Conservation (phyloP, 2,329 filamentous ascomycete genomes). For the Phoma herbarum region DNA sequence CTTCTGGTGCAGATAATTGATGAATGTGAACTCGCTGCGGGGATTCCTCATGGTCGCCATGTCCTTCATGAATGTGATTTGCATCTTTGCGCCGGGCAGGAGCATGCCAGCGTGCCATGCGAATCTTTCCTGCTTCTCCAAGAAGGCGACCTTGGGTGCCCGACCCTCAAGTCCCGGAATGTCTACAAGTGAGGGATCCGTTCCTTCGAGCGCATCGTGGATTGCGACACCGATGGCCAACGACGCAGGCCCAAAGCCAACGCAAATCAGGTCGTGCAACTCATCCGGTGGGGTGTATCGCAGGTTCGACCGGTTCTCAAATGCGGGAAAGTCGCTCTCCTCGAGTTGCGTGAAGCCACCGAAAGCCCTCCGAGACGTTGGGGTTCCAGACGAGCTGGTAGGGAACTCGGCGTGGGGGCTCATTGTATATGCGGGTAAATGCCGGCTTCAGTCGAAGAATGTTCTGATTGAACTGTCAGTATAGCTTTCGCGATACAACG, state of each 20-base stretch:
- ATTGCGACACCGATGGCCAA: constrained; percentile 89
- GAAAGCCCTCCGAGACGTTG: constrained; percentile 42
- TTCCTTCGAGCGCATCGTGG: constrained; percentile 70
- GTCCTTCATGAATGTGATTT: constrained; percentile 97
- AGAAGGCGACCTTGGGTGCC: constrained; percentile 78
- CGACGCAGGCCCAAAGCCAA: constrained; percentile 92
- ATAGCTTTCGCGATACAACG: neutral
- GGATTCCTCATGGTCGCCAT: constrained; percentile 89
- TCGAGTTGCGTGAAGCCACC: constrained; percentile 41
- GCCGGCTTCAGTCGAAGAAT: neutral
- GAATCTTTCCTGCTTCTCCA: constrained; percentile 85
- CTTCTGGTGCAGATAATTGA: constrained; percentile 90
- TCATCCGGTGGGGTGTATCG: constrained; percentile 66
- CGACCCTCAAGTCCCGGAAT: constrained; percentile 48
- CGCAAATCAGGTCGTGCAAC: constrained; percentile 84
- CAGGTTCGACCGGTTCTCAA: constrained; percentile 57
- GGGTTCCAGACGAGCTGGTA: constrained; percentile 26
- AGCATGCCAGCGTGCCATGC: constrained; percentile 97
- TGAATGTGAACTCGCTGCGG: constrained; percentile 89
- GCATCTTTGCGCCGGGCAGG: constrained; percentile 91
- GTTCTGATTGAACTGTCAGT: constrained; percentile 12
- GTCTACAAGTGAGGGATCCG: constrained; percentile 44
- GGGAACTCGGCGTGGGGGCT: constrained; percentile 47
- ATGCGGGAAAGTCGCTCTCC: constrained; percentile 38
- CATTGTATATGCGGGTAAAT: constrained; percentile 32